Evolutionary conservation across 1,284 basidiomycete genomes (phyloP), one percentile per base, ranked within the genome.

Genomic region (Microbotryum intermedium): DNA sequence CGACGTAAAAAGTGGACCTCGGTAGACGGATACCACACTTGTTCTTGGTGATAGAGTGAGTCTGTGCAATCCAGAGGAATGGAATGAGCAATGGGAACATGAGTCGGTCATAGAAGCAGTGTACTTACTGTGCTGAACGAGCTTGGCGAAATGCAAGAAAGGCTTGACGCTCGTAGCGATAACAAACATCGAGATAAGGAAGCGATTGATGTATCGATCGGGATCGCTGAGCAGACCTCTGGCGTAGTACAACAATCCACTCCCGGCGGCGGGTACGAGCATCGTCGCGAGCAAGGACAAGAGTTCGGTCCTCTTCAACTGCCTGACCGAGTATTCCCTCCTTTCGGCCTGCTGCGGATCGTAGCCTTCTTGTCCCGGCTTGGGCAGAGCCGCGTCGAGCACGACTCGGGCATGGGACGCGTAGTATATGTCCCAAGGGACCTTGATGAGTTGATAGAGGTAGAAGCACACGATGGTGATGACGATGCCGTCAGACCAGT

Each of bases 401-500:
- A 72, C 44, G 61, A 60, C n/a, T 61, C 72, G 67, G 10, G 58
- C 65, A 60, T 66, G 68, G 26, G 64, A 70, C 18, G 71, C 68
- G 53, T 69, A 66, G 62, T 73, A 74, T n/a, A 74, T 65, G 43
- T 72, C 72, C 70, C 72, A 72, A 1, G 73, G 73, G 0, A 72
- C 70, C 46, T 67, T 69, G 55, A 72, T 62, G 54, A 71, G 62
- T 30, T 70, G 65, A 42, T 68, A 70, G 23, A 71, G 57, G 70
- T 74, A 76, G 61, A 74, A 76, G 59, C 67, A 68, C 39, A 73
- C 69, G 21, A 76, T 68, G 21, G 74, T 58, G 62, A 76, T 71
- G 49, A 76, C 66, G 53, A 76, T 71, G 16, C 70, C 73, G 57
- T 76, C 74, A 30, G 69, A 70, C 75, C 75, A 76, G 42, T 71